Base-by-base conservation (phyloP, 495 filamentous ascomycete species). In the Podospora pseudopauciseta region DNA sequence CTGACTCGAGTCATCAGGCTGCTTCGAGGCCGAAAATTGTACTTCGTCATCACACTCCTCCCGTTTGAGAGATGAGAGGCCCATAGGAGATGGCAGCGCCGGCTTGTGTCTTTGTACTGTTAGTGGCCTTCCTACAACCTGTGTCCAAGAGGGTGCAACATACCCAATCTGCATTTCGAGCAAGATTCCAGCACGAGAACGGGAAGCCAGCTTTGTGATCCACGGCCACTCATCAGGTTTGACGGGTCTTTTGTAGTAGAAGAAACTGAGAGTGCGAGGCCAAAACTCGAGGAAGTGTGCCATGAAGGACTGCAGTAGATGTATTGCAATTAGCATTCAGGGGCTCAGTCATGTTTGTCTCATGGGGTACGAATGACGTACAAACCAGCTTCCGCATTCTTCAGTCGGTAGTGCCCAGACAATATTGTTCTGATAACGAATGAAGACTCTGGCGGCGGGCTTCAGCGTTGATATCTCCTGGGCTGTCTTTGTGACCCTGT, bases 361-460 rank as follows among this genome's bases (percentile, higher is more conserved):
- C 23, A 2, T 23, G 23, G 23, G 23, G 23, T 23, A 2, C 23
- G 1, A 0, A 23, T 58, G 30, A 64, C 32, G 68, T 67, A 80
- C 79, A 75, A 81, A 75, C 79, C 79, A 81, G 26, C 71, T 77
- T 30, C 69, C 54, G 58, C 79, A 81, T 15, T 77, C 65, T 5
- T 76, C 66, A 4, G 76, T 66, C 4, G 74, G 58, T 30, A 73
- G 28, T 3, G 71, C 59, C 71, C 71, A 73, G 58, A 74, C 53
- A 60, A 57, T 44, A 19, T 67, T 39, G 1, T 39, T 55, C 9
- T 34, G 49, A 28, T 70, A 68, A 9, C 64, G 30, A 15, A 73
- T 60, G n/a, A 60, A 60, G 15, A 73, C 30, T 2, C 32, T 67
- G 28, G 53, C 28, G 19, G 34, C n/a, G 0, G 68, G 30, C 15